Base-by-base conservation (phyloP, 2,329 filamentous ascomycete genomes). In the Huntiella abstrusa region DNA sequence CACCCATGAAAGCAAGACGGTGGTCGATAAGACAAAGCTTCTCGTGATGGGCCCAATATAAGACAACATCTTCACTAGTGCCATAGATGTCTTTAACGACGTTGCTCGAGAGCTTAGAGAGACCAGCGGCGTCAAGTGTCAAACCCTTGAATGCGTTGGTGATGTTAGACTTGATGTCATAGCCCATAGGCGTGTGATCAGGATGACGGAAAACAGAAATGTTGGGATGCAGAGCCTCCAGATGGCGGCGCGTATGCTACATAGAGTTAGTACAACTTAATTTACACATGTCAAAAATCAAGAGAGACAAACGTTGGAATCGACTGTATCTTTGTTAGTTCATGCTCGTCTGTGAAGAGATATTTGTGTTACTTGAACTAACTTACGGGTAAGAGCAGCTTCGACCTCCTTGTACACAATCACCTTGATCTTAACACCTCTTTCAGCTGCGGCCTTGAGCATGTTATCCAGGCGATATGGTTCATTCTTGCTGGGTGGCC, bases 41-140 rank as follows among this genome's bases (percentile, higher is more conserved):
- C 63, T 95, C 86, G 54, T 94, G 86, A 55, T 94, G 86, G 2
- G 85, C 84, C 86, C 86, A 94, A 62, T 84, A 94, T 1, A 94
- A 64, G 8, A 93, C 80, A 1, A 86, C 75, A 53, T 82, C 85
- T 32, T 86, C 82, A 33, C 75, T 75, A 43, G 83, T 79, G 46
- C 87, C 87, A 56, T 93, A 94, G 1, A 94, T 62, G 1, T 78
- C 75, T 57, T 85, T 83, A 42, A 93, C 58, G 1, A 80, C 73
- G 55, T 91, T 82, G 17, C 69, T 68, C 0, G 83, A 81, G 38
- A 86, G 66, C 54, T 78, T 79, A 13, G 76, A 70, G 1, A 77
- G 59, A 41, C 67, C 58, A 69, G 74, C 55, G 58, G 69, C 64
- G 41, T 64, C 66, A 50, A 72, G 54, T 10, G 58, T 61, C 33